Evolutionary conservation across 1,284 basidiomycete genomes (phyloP).

Genomic region (Microbotryum violaceum): DNA sequence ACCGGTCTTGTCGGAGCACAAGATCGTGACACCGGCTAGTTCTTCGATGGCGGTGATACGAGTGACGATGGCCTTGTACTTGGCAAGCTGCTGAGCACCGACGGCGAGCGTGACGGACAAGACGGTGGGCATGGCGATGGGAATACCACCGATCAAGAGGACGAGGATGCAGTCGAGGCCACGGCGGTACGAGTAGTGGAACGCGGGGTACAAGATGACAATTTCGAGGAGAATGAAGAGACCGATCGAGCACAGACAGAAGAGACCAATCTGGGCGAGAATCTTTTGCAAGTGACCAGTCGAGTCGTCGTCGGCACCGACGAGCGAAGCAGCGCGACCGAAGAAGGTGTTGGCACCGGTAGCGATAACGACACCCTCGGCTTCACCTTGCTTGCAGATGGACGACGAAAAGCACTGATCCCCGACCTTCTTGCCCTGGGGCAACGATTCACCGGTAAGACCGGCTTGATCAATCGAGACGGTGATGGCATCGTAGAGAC

Average conservation of each 20-base stretch:
- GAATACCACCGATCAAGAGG: conserved; percentile 96
- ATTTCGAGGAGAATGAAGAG: conserved; percentile 52
- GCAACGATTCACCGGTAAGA: conserved; percentile 90
- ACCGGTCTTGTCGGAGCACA: conserved; percentile 96
- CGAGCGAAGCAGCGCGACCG: conserved; percentile 70
- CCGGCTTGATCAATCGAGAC: conserved; percentile 93
- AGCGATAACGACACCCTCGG: conserved; percentile 92
- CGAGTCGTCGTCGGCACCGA: conserved; percentile 91
- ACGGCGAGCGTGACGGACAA: conserved; percentile 93
- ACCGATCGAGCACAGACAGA: conserved; percentile 80
- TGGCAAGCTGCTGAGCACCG: conserved; percentile 93
- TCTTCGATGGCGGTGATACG: conserved; percentile 98
- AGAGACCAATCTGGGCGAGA: conserved; percentile 88
- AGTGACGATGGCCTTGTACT: conserved; percentile 97
- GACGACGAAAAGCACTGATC: conserved; percentile 96
- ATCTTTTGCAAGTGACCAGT: conserved; percentile 95
- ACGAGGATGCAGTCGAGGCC: conserved; percentile 95
- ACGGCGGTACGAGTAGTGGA: conserved; percentile 71
- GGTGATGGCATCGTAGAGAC: conserved; percentile 89
- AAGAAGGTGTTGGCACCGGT: conserved; percentile 64
- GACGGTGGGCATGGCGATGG: conserved; percentile 97
- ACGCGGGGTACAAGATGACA: conserved; percentile 66
- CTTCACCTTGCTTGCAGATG: conserved; percentile 95
- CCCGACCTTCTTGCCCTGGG: conserved; percentile 77
- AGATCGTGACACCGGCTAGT: conserved; percentile 90